Evolutionary conservation across 164 flowering plant genomes (phyloP).

Genomic region (Annona squamosa): DNA sequence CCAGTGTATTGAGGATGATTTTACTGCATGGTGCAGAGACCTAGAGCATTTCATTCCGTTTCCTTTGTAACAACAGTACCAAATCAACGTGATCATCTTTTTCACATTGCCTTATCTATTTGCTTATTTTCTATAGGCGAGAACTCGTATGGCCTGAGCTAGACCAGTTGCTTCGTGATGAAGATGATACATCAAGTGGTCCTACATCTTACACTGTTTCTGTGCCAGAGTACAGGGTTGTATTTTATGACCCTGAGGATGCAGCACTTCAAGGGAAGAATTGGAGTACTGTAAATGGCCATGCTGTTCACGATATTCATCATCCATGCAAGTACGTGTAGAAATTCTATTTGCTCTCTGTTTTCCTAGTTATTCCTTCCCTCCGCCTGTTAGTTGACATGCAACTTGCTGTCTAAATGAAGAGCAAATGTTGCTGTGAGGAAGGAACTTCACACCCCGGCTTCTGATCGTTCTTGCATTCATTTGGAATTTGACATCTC

Average conservation of each 20-base stretch:
- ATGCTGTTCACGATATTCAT: constrained; percentile 72
- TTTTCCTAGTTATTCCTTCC: not conserved
- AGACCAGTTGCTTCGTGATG: constrained; percentile 78
- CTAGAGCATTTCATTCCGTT: not conserved
- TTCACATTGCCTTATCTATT: not conserved
- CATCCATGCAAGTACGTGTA: constrained; percentile 77
- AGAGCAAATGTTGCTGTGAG: constrained; percentile 78
- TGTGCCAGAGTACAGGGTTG: constrained; percentile 73
- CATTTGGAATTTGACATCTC: constrained; percentile 93
- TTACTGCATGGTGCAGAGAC: constrained; percentile 64
- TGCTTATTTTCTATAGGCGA: constrained; percentile 40
- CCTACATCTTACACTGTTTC: constrained; percentile 93
- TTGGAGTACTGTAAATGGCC: constrained; percentile 58
- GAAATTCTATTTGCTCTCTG: not conserved
- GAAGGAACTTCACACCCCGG: constrained; percentile 85
- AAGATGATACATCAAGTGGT: constrained; percentile 53
- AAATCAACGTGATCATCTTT: not conserved
- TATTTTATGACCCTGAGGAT: constrained; percentile 47
- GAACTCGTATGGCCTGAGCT: constrained; percentile 87
- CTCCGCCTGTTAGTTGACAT: constrained; percentile 2
- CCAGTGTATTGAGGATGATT: constrained; percentile 97
- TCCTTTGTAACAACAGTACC: not conserved
- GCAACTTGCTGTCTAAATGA: constrained; percentile 14
- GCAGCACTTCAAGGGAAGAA: constrained; percentile 32
- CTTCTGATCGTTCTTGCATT: constrained; percentile 92